These are phyloP conservation scores for Alternaria arbusti DNA, from an alignment of 2,329 filamentous ascomycete genomes.

Conservation along the genomic window DNA sequence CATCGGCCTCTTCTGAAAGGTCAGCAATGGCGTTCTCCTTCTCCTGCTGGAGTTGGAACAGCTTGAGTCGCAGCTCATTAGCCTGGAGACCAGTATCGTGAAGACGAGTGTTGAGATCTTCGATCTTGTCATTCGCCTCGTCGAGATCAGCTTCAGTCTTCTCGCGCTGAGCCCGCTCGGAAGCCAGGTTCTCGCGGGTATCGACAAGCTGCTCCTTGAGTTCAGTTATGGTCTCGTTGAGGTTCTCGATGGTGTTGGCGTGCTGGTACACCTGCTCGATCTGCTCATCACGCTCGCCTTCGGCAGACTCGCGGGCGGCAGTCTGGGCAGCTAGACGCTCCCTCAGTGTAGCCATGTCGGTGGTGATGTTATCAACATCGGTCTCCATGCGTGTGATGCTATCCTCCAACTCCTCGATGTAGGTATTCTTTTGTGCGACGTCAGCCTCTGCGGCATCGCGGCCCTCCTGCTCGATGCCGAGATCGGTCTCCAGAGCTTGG, in stretches of 20 bases:
- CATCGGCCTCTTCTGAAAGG: slow-evolving; percentile 46
- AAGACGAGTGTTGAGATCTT: slow-evolving; percentile 49
- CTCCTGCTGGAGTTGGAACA: slow-evolving; percentile 54
- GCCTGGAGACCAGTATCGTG: slow-evolving; percentile 52
- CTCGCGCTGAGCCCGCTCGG: slow-evolving; percentile 54
- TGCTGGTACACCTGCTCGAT: slow-evolving; percentile 43
- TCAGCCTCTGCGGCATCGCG: slow-evolving; percentile 50
- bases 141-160: slow-evolving; percentile 53
- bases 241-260: slow-evolving; percentile 41
- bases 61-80: slow-evolving; percentile 57
- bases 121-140: slow-evolving; percentile 50
- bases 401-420: slow-evolving; percentile 50
- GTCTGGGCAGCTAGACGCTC: slow-evolving; percentile 45
- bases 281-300: slow-evolving; percentile 49
- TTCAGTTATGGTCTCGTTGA: slow-evolving; percentile 43
- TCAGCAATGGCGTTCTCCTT: slow-evolving; percentile 48
- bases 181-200: slow-evolving; percentile 46
- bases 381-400: slow-evolving; percentile 46
- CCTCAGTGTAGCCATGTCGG: slow-evolving; percentile 42
- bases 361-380: slow-evolving; percentile 42
- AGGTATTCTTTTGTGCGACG: slow-evolving; percentile 46
- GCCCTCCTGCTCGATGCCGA: slow-evolving; percentile 46
- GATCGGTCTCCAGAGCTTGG: slow-evolving; percentile 44
- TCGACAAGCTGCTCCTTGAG: slow-evolving; percentile 49
- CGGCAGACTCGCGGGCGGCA: slow-evolving; percentile 39